Evolutionary conservation across 352 stramenopile species (phyloP).

Genomic region (Thraustochytrium striatum): DNA sequence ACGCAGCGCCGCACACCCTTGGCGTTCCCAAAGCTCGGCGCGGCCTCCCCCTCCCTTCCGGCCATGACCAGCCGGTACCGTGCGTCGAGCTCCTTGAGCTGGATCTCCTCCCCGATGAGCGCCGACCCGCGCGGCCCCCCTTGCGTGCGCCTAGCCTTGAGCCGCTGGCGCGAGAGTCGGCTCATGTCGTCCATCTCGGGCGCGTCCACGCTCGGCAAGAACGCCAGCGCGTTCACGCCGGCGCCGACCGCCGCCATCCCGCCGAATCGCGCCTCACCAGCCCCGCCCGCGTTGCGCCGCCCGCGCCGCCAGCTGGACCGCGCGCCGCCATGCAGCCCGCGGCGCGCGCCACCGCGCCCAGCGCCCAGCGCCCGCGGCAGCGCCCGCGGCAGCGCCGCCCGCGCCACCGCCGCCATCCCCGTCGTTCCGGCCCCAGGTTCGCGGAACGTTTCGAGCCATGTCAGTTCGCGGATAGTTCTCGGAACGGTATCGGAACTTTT

Average conservation of each 20-base stretch:
- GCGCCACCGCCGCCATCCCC: too few species aligned
- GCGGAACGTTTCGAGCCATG: too few species aligned
- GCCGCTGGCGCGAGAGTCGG: not conserved
- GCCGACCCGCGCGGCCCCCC: not conserved
- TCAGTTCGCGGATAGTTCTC: too few species aligned
- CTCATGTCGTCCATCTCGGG: constrained; percentile 13
- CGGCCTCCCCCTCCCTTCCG: not conserved
- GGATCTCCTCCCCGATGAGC: constrained; percentile 23
- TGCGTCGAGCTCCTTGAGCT: constrained; percentile 13
- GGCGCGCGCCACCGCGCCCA: too few species aligned
- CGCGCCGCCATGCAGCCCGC: too few species aligned
- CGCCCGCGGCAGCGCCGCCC: too few species aligned
- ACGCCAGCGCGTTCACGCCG: not conserved
- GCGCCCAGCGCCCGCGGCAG: too few species aligned
- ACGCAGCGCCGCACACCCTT: not conserved
- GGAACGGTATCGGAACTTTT: too few species aligned
- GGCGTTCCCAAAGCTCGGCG: not conserved
- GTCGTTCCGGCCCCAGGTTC: too few species aligned
- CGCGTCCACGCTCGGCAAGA: constrained; percentile 17
- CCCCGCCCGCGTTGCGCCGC: not conserved
- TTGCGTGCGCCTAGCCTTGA: not conserved
- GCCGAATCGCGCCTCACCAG: too few species aligned
- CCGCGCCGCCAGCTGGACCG: too few species aligned
- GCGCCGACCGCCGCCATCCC: not conserved
- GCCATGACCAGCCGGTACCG: constrained; percentile 14